Conservation (phyloP, 371 early-diverging fungal genomes). For the Mucor mucedo region DNA sequence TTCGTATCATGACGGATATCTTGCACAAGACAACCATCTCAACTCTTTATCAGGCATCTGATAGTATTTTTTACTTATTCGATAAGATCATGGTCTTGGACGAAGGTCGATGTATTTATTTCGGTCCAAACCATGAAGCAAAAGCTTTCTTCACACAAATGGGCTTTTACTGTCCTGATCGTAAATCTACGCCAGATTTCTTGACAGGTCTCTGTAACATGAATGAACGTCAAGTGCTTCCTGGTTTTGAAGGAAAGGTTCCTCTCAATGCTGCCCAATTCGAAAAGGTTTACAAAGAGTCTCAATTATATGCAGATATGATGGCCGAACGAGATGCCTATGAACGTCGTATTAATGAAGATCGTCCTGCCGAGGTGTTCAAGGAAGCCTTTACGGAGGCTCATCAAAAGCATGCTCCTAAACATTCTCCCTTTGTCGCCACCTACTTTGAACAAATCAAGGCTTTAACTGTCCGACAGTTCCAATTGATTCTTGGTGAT, state of each 20-base stretch:
- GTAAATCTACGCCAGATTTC: conserved; percentile 80
- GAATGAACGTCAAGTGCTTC: conserved; percentile 61
- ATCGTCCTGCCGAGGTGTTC: conserved; percentile 49
- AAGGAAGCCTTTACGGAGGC: conserved; percentile 52
- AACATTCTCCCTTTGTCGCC: conserved; percentile 60
- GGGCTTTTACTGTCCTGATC: conserved; percentile 72
- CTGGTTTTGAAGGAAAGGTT: conserved; percentile 55
- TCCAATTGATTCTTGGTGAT: conserved; percentile 54
- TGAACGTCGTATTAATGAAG: conserved; percentile 34
- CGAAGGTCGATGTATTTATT: conserved; percentile 77
- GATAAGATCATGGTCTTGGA: conserved; percentile 77
- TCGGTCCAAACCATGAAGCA: conserved; percentile 67
- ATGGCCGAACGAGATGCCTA: conserved; percentile 44
- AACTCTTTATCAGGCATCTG: conserved; percentile 70
- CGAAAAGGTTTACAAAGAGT: conserved; percentile 44
- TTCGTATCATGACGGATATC: conserved; percentile 70
- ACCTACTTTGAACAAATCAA: conserved; percentile 62
- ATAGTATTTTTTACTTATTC: conserved; percentile 76
- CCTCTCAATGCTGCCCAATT: conserved; percentile 57
- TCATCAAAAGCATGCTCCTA: conserved; percentile 60
- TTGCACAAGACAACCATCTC: conserved; percentile 62
- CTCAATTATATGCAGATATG: conserved; percentile 36
- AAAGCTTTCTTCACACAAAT: conserved; percentile 69
- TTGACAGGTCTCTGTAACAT: conserved; percentile 73
- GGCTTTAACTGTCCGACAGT: conserved; percentile 62